Conservation (phyloP, 2,329 filamentous ascomycete species). For the Aureobasidium sp. region DNA sequence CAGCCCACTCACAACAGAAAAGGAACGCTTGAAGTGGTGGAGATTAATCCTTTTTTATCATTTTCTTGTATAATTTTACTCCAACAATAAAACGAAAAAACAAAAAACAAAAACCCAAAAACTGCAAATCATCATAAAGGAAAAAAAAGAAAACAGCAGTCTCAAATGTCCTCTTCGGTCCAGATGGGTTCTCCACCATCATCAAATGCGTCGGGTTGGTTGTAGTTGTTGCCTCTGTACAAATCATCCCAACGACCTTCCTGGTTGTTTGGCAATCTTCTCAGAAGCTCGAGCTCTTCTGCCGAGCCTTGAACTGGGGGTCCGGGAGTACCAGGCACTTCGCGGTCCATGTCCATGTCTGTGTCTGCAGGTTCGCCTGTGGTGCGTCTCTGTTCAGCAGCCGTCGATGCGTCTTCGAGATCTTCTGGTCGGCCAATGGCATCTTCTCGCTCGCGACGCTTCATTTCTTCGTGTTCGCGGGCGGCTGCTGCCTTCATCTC, state of each 20-base stretch:
- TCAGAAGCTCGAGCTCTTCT: background rate
- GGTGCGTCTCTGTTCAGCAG: background rate
- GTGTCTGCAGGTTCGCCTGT: background rate
- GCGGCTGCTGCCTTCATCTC: too few relatives aligned
- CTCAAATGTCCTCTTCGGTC: too few relatives aligned
- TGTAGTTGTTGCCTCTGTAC: background rate
- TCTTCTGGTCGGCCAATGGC: too few relatives aligned
- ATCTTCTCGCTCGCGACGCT: too few relatives aligned
- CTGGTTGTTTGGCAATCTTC: background rate
- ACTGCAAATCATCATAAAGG: too few relatives aligned
- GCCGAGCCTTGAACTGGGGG: too few relatives aligned
- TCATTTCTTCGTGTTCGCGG: too few relatives aligned
- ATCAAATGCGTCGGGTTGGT: background rate
- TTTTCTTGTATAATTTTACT: background rate
- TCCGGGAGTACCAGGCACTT: background rate
- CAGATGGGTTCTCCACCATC: background rate
- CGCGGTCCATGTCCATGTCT: too few relatives aligned
- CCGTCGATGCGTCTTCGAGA: too few relatives aligned
- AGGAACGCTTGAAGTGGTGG: background rate
- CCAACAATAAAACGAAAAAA: background rate
- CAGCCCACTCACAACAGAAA: background rate
- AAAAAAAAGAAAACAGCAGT: background rate
- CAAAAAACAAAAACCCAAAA: background rate
- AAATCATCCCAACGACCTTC: background rate
- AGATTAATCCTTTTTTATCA: background rate